phyloP scores from a whole-genome alignment of 495 filamentous ascomycete species.

The Talaromyces thailandensis region DNA sequence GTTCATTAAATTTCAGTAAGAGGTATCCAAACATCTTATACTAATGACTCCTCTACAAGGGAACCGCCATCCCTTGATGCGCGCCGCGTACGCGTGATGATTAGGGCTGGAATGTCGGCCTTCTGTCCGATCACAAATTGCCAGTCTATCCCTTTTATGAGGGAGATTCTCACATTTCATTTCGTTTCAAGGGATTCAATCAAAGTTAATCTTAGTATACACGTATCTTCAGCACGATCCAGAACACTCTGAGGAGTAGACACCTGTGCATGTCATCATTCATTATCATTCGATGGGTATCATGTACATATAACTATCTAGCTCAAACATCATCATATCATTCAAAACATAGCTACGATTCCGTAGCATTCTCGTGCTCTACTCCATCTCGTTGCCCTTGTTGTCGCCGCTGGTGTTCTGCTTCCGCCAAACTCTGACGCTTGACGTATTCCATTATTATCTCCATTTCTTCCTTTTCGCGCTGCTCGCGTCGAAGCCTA shows the following conservation, averaged over 20 bases:
- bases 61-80: neutral
- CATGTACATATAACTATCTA: neutral
- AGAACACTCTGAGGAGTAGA: neutral
- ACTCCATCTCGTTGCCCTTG: neutral
- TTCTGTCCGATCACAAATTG: neutral
- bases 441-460: slow-evolving; percentile 70
- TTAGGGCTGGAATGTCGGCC: slow-evolving; percentile 1
- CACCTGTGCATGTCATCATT: neutral
- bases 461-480: slow-evolving; percentile 54
- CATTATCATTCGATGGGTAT: neutral
- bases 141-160: neutral
- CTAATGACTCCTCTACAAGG: neutral
- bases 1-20: neutral
- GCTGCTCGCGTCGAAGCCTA: slow-evolving; percentile 28
- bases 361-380: neutral
- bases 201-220: neutral
- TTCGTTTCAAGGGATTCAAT: neutral
- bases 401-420: slow-evolving; percentile 26
- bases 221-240: neutral
- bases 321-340: neutral
- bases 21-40: neutral
- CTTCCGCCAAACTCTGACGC: slow-evolving; percentile 65
- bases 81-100: neutral
- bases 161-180: neutral
- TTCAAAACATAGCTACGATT: neutral